Base-by-base conservation (phyloP, 345 rosid species). In the Dovyalis caffra region DNA sequence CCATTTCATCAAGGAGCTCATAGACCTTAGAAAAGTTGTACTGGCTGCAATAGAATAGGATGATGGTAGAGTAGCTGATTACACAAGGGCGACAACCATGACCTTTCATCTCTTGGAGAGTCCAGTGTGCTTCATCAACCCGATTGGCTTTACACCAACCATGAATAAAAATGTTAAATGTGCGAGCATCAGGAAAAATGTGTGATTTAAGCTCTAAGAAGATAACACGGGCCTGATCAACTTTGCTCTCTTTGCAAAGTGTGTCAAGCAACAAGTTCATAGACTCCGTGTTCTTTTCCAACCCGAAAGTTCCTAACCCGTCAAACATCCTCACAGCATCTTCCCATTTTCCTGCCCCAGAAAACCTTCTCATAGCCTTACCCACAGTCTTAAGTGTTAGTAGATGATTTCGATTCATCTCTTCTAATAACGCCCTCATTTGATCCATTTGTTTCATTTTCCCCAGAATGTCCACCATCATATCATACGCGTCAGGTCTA, bases 71-170 rank as follows among this genome's bases (percentile, higher is more conserved):
- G 80, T 91, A 94, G 69, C 97, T 91, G 66, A 92, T 88, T 25
- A 88, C 92, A 78, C 89, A 88, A 47, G 93, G 97, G 20, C 45
- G 82, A 61, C 57, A 79, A 0, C 93, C 97, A 38, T 88, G 74
- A 1, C 97, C 98, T 78, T 81, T 94, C 98, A 94, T 94, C 78
- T 94, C 97, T 60, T 91, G 93, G 37, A 94, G 79, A 7, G 97
- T 88, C 97, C 98, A 94, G 4, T 80, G 84, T 58, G 97, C 98
- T 77, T 92, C 97, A 38, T 91, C 95, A 4, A 88, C 90, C 43
- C 88, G 82, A 47, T 88, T 88, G n/a, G 83, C 73, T 82, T 88
- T 87, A 78, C 97, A 92, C 98, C 98, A 94, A 62, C 98, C 97
- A 40, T 90, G 88, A 63, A 94, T 90, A 53, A 92, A 88, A 45